Evolutionary conservation across 805 yeast species (phyloP).

Genomic region (Candida tibetensis): DNA sequence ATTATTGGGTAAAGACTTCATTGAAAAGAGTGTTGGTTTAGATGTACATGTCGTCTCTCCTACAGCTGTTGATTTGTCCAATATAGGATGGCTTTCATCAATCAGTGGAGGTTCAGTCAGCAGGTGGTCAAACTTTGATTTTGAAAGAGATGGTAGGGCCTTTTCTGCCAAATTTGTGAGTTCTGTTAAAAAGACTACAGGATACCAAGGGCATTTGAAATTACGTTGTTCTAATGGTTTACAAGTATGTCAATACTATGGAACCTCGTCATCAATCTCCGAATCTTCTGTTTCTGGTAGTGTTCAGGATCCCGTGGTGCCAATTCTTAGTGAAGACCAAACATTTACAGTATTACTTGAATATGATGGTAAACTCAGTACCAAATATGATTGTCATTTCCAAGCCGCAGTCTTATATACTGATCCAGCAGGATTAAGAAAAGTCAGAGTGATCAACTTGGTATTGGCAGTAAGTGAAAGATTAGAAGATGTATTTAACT

Average conservation of each 20-base stretch:
- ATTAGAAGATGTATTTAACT: constrained; percentile 68
- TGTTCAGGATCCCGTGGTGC: constrained; percentile 65
- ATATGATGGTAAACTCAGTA: constrained; percentile 71
- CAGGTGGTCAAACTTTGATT: constrained; percentile 64
- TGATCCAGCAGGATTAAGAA: constrained; percentile 67
- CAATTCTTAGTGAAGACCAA: constrained; percentile 60
- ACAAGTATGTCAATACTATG: constrained; percentile 74
- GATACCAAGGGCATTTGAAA: constrained; percentile 79
- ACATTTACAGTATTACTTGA: constrained; percentile 67
- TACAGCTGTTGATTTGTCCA: constrained; percentile 67
- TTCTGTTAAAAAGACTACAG: constrained; percentile 51
- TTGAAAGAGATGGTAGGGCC: constrained; percentile 66
- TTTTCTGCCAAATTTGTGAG: constrained; percentile 59
- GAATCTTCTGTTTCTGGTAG: constrained; percentile 23
- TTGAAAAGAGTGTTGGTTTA: constrained; percentile 62
- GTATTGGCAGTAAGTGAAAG: constrained; percentile 80
- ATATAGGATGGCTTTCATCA: constrained; percentile 62
- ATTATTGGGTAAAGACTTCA: constrained; percentile 54
- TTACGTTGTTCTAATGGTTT: constrained; percentile 86
- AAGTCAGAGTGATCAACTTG: constrained; percentile 82
- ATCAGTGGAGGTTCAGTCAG: constrained; percentile 70
- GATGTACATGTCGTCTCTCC: constrained; percentile 72
- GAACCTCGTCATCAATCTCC: constrained; percentile 36
- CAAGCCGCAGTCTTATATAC: constrained; percentile 90
- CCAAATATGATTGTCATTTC: constrained; percentile 78